Percentiles rank a stretch among this genome's conserved stretches.
Evolutionary conservation across 768 basidiomycete species (phyloP).

Genomic region (Podaxis sp.): DNA sequence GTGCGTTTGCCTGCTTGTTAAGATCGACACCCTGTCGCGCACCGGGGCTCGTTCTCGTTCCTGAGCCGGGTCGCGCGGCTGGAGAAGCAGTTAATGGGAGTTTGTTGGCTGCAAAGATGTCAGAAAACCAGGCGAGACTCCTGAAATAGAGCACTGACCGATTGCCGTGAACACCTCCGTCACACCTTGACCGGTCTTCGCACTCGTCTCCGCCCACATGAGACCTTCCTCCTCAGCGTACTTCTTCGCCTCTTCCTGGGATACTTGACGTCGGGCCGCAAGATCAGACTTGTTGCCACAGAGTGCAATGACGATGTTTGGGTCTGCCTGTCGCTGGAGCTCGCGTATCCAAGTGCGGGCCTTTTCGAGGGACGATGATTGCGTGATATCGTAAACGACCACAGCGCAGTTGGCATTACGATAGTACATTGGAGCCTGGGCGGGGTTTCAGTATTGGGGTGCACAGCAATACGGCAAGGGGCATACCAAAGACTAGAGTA

Average conservation of each 20-base stretch:
- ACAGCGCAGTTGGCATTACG: slow-evolving; percentile 92
- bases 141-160: slow-evolving; percentile 42
- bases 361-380: slow-evolving; percentile 87
- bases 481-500: slow-evolving; percentile 36
- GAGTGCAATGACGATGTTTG: slow-evolving; percentile 92
- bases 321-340: slow-evolving; percentile 95
- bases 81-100: slow-evolving; percentile 78
- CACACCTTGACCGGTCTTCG: slow-evolving; percentile 86
- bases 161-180: slow-evolving; percentile 83
- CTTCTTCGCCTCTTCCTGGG: slow-evolving; percentile 86
- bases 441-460: slow-evolving; percentile 11
- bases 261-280: slow-evolving; percentile 76
- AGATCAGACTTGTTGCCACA: slow-evolving; percentile 96
- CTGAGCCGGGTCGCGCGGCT: slow-evolving; percentile 50
- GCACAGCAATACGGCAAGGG: slow-evolving; percentile 28
- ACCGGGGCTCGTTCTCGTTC: slow-evolving; percentile 46
- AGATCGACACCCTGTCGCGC: slow-evolving; percentile 73
- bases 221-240: slow-evolving; percentile 90
- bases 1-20: slow-evolving; percentile 56
- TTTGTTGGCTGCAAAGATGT: slow-evolving; percentile 64
- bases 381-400: slow-evolving; percentile 96
- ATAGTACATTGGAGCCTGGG: slow-evolving; percentile 93
- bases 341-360: slow-evolving; percentile 96
- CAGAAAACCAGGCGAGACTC: slow-evolving; percentile 1
- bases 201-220: slow-evolving; percentile 91